Conservation (phyloP, 306 rosid genomes). For the Prinsepia uniflora region DNA sequence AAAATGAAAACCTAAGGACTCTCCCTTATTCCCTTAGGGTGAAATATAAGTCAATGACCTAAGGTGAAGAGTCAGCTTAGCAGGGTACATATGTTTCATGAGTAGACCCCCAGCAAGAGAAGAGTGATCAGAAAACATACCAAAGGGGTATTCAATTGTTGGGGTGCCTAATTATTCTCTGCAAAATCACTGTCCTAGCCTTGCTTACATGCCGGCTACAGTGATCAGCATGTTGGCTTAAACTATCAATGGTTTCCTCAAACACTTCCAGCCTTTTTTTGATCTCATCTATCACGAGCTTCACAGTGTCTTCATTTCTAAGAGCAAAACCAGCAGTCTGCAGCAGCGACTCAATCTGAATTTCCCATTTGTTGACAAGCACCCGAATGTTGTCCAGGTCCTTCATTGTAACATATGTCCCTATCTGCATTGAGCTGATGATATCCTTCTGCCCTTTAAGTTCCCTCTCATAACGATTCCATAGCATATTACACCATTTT, state of each 20-base stretch:
- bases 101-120: conserved; percentile 10
- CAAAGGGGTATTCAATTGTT: conserved; percentile 24
- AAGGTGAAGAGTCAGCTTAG: conserved; percentile 21
- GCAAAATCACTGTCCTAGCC: conserved; percentile 69
- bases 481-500: conserved; percentile 78
- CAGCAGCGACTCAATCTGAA: conserved; percentile 46
- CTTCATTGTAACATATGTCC: conserved; percentile 41
- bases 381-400: conserved; percentile 60
- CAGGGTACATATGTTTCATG: background rate
- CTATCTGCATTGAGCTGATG: conserved; percentile 54
- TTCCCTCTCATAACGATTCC: conserved; percentile 48
- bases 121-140: conserved; percentile 26
- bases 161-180: conserved; percentile 48
- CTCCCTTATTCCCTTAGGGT: background rate
- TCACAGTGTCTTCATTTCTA: conserved; percentile 60
- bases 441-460: conserved; percentile 52
- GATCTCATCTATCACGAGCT: conserved; percentile 68
- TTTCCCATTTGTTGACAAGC: conserved; percentile 46
- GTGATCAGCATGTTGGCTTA: conserved; percentile 57
- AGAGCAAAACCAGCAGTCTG: conserved; percentile 60
- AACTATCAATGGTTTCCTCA: conserved; percentile 45
- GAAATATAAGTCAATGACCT: conserved; percentile 3
- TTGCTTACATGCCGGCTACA: conserved; percentile 54
- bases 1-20: background rate
- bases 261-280: conserved; percentile 68